phyloP scores from a whole-genome alignment of 352 stramenopile species.

The Globisporangium nagaii region DNA sequence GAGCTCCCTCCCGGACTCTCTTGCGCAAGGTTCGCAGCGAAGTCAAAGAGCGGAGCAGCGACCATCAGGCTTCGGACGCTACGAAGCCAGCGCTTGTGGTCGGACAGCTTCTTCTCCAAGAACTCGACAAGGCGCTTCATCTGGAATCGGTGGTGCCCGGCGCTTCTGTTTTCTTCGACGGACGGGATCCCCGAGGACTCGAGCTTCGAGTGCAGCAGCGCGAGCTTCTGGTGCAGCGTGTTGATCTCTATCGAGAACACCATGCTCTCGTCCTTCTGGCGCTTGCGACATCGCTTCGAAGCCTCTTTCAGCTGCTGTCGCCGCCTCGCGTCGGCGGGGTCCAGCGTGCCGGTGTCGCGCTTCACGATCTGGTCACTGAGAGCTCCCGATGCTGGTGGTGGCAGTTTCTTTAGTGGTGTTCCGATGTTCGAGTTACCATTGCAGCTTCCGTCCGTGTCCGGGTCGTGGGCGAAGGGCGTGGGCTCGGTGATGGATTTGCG shows the following conservation, averaged over 20 bases:
- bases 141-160: constrained; percentile 18
- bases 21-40: constrained; percentile 6
- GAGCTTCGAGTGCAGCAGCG: constrained; percentile 15
- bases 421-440: background rate
- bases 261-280: constrained; percentile 39
- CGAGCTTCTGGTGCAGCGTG: constrained; percentile 28
- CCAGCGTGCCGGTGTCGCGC: background rate
- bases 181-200: background rate
- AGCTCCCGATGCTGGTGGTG: background rate
- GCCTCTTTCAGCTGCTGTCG: constrained; percentile 14
- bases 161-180: background rate
- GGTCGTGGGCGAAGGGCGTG: background rate
- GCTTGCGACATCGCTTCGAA: constrained; percentile 31
- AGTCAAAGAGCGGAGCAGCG: constrained; percentile 41
- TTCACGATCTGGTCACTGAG: background rate
- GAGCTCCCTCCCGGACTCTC: background rate
- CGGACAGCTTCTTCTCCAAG: constrained; percentile 38
- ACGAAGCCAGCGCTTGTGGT: constrained; percentile 45
- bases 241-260: constrained; percentile 28
- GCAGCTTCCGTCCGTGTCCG: background rate
- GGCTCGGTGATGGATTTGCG: background rate
- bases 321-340: background rate
- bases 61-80: constrained; percentile 43
- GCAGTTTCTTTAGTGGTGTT: background rate
- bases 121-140: constrained; percentile 28